Conservation (phyloP, 345 rosid species). For the Dimocarpus longan region DNA sequence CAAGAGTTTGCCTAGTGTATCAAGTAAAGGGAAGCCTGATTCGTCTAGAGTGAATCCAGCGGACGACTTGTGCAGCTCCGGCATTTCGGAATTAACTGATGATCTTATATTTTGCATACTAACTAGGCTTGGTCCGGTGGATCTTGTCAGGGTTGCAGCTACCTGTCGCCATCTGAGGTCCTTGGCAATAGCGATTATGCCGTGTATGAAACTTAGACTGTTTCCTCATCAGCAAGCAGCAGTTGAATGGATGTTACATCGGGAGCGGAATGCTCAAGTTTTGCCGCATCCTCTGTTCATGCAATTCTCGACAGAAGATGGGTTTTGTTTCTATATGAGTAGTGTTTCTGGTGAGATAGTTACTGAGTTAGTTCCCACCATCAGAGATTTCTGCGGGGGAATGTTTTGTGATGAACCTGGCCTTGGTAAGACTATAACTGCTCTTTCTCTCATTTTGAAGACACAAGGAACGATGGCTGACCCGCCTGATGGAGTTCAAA, state of each 20-base stretch:
- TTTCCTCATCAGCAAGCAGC: constrained; percentile 96
- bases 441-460: constrained; percentile 86
- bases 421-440: constrained; percentile 92
- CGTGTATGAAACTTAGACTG: constrained; percentile 85
- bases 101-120: constrained; percentile 66
- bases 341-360: constrained; percentile 70
- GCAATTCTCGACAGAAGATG: constrained; percentile 69
- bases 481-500: constrained; percentile 72
- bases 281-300: constrained; percentile 72
- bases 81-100: constrained; percentile 75
- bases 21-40: constrained; percentile 33
- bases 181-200: constrained; percentile 68
- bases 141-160: constrained; percentile 68
- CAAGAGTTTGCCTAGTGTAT: constrained; percentile 66
- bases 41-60: constrained; percentile 53
- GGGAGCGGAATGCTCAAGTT: constrained; percentile 64
- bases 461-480: constrained; percentile 84
- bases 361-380: constrained; percentile 61
- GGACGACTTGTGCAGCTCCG: constrained; percentile 38
- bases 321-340: constrained; percentile 62
- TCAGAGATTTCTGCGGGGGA: constrained; percentile 88
- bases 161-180: constrained; percentile 76
- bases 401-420: constrained; percentile 99
- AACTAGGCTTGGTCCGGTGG: constrained; percentile 53
- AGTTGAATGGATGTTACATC: constrained; percentile 91